Base-by-base conservation (phyloP, 176 grass and related monocot genomes). In the Chloris gayana region DNA sequence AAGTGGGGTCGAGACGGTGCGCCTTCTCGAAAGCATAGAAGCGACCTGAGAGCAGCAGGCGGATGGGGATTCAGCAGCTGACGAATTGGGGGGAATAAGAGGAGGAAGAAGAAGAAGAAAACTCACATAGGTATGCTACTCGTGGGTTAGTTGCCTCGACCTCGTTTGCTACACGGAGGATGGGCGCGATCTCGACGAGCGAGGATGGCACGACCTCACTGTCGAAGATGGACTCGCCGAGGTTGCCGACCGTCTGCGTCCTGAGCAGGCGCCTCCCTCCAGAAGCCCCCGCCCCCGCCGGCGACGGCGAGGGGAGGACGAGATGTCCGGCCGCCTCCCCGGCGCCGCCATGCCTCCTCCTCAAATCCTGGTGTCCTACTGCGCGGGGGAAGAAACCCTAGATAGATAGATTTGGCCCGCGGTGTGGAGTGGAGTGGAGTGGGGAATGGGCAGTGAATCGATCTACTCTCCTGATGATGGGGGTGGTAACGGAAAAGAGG, bases 11-110 rank as follows among this genome's bases (percentile, higher is more conserved):
- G 18, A 97, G 88, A 18, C 86, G 84, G 25, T 97, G 94, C 31
- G 94, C 94, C 86, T 97, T 97, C 80, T 97, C 94, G 76, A 93
- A 97, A 2, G 94, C 94, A 29, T 97, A 97, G 77, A 97, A 97
- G 46, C 94, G 94, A 14, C 94, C 94, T 93, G 32, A 10, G 21
- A 10, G 24, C 0, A 0, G 54, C 22, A 6, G n/a, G 11, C 11
- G 41, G 7, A 44, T 12, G 41, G 1, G 5, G 41, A 44, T 12
- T 12, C 11, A 44, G 5, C 41, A 44, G 9, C 41, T 49, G 13
- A 14, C 12, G 14, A 17, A 53, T 21, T 18, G 0, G 6, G 18
- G 7, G 19, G 19, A 54, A 9, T 11, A n/a, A 5, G 14, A 3
- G 21, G 3, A 11, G 6, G 9, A 18, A 37, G 14, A 37, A 0